Evolutionary conservation across 345 rosid species (phyloP), one percentile per base, ranked within the genome.

Genomic region (Adansonia digitata): DNA sequence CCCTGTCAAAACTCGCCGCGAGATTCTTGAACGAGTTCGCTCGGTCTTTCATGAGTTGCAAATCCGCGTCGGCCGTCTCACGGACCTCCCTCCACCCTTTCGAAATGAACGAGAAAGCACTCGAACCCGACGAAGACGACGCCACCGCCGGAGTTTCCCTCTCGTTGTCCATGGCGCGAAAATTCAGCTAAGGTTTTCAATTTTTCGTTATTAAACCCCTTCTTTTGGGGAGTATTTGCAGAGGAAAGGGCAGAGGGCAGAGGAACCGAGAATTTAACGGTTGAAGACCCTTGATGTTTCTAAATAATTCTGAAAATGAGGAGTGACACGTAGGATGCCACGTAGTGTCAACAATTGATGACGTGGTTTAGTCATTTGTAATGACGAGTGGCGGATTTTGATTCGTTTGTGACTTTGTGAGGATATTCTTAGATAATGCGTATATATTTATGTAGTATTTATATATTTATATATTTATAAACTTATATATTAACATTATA

Each of bases 1-100:
- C 98, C 0, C 97, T 75, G 69, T 95, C 99, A 78, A 93, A 90
- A 14, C 94, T 86, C 7, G 88, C 85, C 10, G 99, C 98, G 22
- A 95, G 84, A 78, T 89, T 91, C 84, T 88, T 93, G 76, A 95
- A 88, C 10, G 98, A 90, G 60, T 89, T 93, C 56, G 99, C 99
- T 68, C 99, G 88, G 74, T 91, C 85, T 26, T 85, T 81, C 86
- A 95, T 93, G 78, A 93, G 79, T 80, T 85, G 97, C 75, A 95
- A 78, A 81, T 95, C 98, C 62, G 98, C 99, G 80, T 88, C 98
- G 2, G 99, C 96, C 18, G 98, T 93, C 78, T 93, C 90, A 2
- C 90, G 85, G 43, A 95, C 99, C 78, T 93, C 99, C 29, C 91
- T 83, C 98, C 94, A 95, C 31, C 99, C 95, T 81, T 81, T 90